Percentiles rank a stretch among this genome's conserved stretches.
phyloP scores from a whole-genome alignment of 257 asterid species.

The Leptodermis oblonga region DNA sequence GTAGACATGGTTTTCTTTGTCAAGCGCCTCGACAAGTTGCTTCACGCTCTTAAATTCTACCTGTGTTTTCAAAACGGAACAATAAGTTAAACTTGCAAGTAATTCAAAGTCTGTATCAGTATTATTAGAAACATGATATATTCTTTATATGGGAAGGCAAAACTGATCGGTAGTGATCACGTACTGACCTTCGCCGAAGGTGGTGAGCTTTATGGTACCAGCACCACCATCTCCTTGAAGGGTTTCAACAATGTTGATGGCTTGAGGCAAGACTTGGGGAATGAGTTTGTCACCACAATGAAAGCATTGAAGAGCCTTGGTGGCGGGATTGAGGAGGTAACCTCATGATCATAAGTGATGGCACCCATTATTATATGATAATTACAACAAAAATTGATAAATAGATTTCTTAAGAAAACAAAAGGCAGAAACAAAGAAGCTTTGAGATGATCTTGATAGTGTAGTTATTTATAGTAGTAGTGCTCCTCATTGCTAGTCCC shows the following conservation, averaged over 20 bases:
- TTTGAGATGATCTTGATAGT: neutral
- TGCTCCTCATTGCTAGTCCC: neutral
- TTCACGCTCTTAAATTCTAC: conserved; percentile 43
- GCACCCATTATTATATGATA: too few species aligned
- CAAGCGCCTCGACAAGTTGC: conserved; percentile 39
- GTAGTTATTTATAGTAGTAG: conserved; percentile 6
- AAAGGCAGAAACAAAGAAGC: neutral
- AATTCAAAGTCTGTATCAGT: conserved; percentile 17
- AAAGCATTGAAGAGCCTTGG: conserved; percentile 42
- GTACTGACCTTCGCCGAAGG: conserved; percentile 40
- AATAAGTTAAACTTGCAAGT: neutral
- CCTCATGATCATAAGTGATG: conserved; percentile 31
- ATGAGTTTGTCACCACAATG: conserved; percentile 41
- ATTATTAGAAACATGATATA: too few species aligned
- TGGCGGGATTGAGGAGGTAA: conserved; percentile 39
- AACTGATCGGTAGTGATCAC: neutral
- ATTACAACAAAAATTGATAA: too few species aligned
- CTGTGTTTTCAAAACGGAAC: conserved; percentile 17
- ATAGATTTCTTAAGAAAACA: neutral
- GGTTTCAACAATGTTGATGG: conserved; percentile 34
- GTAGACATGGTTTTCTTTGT: conserved; percentile 33
- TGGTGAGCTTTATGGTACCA: conserved; percentile 43
- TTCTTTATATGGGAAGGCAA: too few species aligned
- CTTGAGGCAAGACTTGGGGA: conserved; percentile 41
- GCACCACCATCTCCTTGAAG: conserved; percentile 49